Conservation (phyloP, 2,329 filamentous ascomycete species). For the Onygenales sp. region DNA sequence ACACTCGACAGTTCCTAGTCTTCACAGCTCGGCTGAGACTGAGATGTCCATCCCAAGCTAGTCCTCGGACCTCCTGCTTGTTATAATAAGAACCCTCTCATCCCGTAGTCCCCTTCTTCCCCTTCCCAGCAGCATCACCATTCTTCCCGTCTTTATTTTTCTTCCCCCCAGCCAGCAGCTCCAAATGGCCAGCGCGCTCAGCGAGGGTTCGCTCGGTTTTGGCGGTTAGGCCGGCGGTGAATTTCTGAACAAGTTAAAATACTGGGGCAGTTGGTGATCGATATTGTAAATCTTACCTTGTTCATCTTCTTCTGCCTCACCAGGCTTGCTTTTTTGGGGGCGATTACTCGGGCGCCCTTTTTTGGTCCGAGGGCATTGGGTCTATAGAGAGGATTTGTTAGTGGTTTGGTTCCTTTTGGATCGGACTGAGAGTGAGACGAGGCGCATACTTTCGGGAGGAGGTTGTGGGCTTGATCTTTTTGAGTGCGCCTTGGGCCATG, state of each 20-base stretch:
- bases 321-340: slow-evolving; percentile 55
- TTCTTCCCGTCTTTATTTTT: slow-evolving; percentile 38
- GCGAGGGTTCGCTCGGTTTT: slow-evolving; percentile 61
- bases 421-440: not conserved
- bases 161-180: slow-evolving; percentile 58
- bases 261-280: not conserved
- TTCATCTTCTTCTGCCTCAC: slow-evolving; percentile 53
- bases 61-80: no score
- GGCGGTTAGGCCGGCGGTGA: slow-evolving; percentile 50
- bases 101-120: not conserved
- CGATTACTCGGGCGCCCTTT: slow-evolving; percentile 53
- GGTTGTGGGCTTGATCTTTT: slow-evolving; percentile 28
- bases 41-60: no score
- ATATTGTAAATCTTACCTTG: slow-evolving; percentile 36
- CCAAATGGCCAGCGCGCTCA: slow-evolving; percentile 59
- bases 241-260: slow-evolving; percentile 38
- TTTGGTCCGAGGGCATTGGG: slow-evolving; percentile 39
- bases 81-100: no score
- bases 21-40: no score
- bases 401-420: not conserved
- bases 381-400: slow-evolving; percentile 10
- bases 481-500: slow-evolving; percentile 42
- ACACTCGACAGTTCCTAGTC: no score
- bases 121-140: slow-evolving; percentile 16
- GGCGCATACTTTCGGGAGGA: slow-evolving; percentile 28